Evolutionary conservation across 495 filamentous ascomycete species (phyloP).

Genomic region (Aspergillus saccharolyticus): DNA sequence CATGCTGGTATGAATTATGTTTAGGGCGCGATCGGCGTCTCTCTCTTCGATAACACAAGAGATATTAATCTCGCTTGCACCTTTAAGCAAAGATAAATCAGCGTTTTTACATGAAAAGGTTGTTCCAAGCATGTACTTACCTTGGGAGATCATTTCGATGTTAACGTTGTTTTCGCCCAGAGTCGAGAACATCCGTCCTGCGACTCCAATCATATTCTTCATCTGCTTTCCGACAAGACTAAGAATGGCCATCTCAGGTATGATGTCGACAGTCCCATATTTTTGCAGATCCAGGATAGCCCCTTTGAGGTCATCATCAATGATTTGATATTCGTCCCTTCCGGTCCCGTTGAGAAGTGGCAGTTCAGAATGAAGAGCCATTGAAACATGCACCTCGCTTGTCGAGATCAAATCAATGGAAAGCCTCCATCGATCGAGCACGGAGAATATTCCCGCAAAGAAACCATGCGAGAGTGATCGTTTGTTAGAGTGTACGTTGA

Average conservation of each 20-base stretch:
- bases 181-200: slow-evolving; percentile 83
- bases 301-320: slow-evolving; percentile 57
- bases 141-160: slow-evolving; percentile 97
- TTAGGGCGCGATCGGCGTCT: slow-evolving; percentile 86
- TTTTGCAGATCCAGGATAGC: slow-evolving; percentile 65
- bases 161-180: slow-evolving; percentile 85
- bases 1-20: slow-evolving; percentile 88
- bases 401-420: slow-evolving; percentile 92
- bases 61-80: slow-evolving; percentile 97
- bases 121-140: slow-evolving; percentile 44
- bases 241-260: slow-evolving; percentile 84
- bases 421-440: slow-evolving; percentile 71
- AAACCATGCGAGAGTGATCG: slow-evolving; percentile 85
- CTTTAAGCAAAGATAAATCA: slow-evolving; percentile 40
- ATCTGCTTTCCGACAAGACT: slow-evolving; percentile 88
- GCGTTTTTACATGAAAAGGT: slow-evolving; percentile 12
- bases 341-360: slow-evolving; percentile 49
- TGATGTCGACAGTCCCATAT: slow-evolving; percentile 80
- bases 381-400: slow-evolving; percentile 89
- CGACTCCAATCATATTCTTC: slow-evolving; percentile 90
- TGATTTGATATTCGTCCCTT: slow-evolving; percentile 59
- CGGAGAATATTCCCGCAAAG: slow-evolving; percentile 83
- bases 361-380: slow-evolving; percentile 76
- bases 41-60: slow-evolving; percentile 91
- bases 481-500: slow-evolving; percentile 94